phyloP scores from a whole-genome alignment of 345 rosid genomes.

The Citrus cavaleriei region DNA sequence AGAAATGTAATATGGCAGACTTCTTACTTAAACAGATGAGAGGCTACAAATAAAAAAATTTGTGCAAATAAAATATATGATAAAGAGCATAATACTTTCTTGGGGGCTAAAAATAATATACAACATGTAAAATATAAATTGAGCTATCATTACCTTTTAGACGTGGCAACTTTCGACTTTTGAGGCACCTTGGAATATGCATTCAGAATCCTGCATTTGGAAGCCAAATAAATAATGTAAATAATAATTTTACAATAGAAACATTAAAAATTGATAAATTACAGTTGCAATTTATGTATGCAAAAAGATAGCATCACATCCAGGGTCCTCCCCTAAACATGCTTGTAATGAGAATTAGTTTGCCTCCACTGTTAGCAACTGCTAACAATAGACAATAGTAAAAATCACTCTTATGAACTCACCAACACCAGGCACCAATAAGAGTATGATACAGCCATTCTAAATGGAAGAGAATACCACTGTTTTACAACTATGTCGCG shows the following conservation, averaged over 20 bases:
- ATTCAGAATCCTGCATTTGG: slow-evolving; percentile 54
- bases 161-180: too few relatives aligned
- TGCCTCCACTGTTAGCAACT: not conserved
- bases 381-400: not conserved
- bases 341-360: too few relatives aligned
- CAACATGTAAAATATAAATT: too few relatives aligned
- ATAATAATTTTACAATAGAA: not conserved
- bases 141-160: too few relatives aligned
- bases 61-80: not conserved
- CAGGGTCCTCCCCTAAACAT: too few relatives aligned
- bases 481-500: not conserved
- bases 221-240: slow-evolving; percentile 4
- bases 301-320: not conserved
- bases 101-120: too few relatives aligned
- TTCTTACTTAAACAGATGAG: not conserved
- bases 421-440: not conserved
- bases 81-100: too few relatives aligned
- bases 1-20: not conserved
- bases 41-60: not conserved
- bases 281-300: not conserved
- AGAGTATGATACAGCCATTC: not conserved
- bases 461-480: not conserved
- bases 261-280: not conserved
- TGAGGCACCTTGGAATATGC: too few relatives aligned
- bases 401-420: not conserved